These are phyloP conservation scores for Rubroshorea leprosula DNA, from an alignment of 345 rosid species.

Conservation along the genomic window DNA sequence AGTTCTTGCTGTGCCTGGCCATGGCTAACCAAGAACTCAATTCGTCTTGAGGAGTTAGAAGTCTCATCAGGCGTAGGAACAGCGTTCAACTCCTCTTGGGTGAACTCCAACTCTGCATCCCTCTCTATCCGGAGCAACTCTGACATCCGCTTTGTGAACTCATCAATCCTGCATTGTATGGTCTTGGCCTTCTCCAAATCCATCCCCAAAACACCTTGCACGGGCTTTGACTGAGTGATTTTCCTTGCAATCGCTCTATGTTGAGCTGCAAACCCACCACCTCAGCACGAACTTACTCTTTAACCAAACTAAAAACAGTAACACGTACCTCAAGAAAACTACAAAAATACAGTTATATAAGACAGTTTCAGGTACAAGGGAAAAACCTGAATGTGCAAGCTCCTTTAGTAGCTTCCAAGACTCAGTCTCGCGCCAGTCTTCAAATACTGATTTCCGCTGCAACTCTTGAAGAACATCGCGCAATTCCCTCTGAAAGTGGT, in stretches of 20 bases:
- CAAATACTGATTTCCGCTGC: slow-evolving; percentile 39
- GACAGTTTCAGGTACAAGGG: neutral
- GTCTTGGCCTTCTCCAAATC: slow-evolving; percentile 65
- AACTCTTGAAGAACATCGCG: slow-evolving; percentile 70
- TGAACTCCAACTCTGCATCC: slow-evolving; percentile 88
- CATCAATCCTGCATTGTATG: slow-evolving; percentile 72
- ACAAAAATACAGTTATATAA: neutral
- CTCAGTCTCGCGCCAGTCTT: slow-evolving; percentile 61
- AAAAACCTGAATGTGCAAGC: slow-evolving; percentile 77
- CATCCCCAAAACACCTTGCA: slow-evolving; percentile 82
- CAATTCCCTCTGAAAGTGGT: slow-evolving; percentile 91
- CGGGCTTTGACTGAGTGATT: slow-evolving; percentile 49
- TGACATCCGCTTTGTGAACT: slow-evolving; percentile 63
- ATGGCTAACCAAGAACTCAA: slow-evolving; percentile 93
- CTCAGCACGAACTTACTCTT: slow-evolving; percentile 17
- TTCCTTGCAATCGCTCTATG: slow-evolving; percentile 81
- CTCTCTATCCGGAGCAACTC: slow-evolving; percentile 82
- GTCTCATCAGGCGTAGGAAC: slow-evolving; percentile 72
- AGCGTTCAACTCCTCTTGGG: slow-evolving; percentile 91
- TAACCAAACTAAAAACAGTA: slow-evolving; percentile 14
- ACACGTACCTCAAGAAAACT: neutral
- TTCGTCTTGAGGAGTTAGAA: slow-evolving; percentile 63
- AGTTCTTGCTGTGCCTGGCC: slow-evolving; percentile 91
- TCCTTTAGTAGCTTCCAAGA: slow-evolving; percentile 93
- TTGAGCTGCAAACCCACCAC: slow-evolving; percentile 64